These are phyloP conservation scores for Chaetomium fimeti DNA, from an alignment of 495 filamentous ascomycete species.

Conservation along the genomic window DNA sequence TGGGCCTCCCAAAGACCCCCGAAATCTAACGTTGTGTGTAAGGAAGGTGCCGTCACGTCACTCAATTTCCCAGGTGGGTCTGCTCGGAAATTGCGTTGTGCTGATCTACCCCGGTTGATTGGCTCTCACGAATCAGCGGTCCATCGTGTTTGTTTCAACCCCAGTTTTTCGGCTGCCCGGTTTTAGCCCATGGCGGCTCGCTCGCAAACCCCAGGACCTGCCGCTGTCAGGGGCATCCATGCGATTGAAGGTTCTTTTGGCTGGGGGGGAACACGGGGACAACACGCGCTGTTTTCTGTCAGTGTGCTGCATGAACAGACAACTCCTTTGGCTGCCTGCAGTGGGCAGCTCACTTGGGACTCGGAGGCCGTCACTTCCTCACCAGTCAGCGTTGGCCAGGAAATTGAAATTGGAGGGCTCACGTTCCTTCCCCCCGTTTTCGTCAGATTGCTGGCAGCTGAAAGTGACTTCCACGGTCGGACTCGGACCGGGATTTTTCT, in stretches of 20 bases:
- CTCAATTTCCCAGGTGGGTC: slow-evolving; percentile 15
- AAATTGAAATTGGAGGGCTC: too few species aligned
- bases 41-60: not conserved
- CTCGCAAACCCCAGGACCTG: not conserved
- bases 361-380: not conserved
- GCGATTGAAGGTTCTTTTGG: not conserved
- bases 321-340: not conserved
- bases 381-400: too few species aligned
- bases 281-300: not conserved
- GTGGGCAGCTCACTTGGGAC: not conserved
- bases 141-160: slow-evolving; percentile 19
- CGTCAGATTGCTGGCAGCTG: too few species aligned
- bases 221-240: not conserved
- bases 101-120: slow-evolving; percentile 3
- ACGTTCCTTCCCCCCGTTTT: too few species aligned
- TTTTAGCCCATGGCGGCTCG: not conserved
- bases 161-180: slow-evolving; percentile 16
- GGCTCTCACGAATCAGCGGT: not conserved
- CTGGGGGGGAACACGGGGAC: not conserved
- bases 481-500: not conserved
- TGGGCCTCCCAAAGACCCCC: too few species aligned
- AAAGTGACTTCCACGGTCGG: too few species aligned
- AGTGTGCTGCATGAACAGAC: not conserved
- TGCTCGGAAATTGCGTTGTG: slow-evolving; percentile 18
- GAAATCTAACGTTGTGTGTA: too few species aligned